phyloP scores from a whole-genome alignment of 495 filamentous ascomycete species.

The Talaromyces wortmannii region DNA sequence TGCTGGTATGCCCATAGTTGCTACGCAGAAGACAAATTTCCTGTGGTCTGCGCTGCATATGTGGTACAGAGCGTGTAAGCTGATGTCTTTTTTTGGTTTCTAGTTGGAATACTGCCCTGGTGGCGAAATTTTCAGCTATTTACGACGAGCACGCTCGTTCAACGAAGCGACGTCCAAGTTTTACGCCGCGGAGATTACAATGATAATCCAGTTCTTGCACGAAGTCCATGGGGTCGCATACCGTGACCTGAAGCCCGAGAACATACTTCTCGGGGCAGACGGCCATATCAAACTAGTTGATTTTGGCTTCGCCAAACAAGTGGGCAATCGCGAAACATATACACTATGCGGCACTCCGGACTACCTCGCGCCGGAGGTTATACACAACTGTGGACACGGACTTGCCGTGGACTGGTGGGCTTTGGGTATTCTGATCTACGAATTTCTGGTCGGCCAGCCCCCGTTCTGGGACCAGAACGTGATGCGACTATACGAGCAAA shows the following conservation, averaged over 20 bases:
- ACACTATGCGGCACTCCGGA: conserved; percentile 96
- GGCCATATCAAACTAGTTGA: conserved; percentile 97
- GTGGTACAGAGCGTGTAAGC: neutral
- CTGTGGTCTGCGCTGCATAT: neutral
- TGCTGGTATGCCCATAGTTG: conserved; percentile 57
- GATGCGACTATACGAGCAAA: conserved; percentile 87
- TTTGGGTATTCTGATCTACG: conserved; percentile 89
- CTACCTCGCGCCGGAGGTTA: conserved; percentile 94
- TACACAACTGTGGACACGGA: conserved; percentile 89
- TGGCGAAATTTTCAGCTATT: conserved; percentile 91
- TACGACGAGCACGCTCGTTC: conserved; percentile 79
- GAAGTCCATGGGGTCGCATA: conserved; percentile 81
- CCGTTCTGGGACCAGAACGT: conserved; percentile 97
- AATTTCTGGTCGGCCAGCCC: conserved; percentile 92
- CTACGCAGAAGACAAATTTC: too few species aligned
- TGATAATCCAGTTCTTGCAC: conserved; percentile 90
- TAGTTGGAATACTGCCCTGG: conserved; percentile 87
- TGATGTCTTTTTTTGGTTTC: neutral
- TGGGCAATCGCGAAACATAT: conserved; percentile 67
- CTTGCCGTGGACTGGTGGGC: conserved; percentile 99
- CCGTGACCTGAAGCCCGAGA: conserved; percentile 94
- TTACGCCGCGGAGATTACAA: conserved; percentile 91
- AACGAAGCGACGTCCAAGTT: conserved; percentile 80
- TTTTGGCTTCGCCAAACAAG: conserved; percentile 89
- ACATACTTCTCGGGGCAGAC: conserved; percentile 83